Evolutionary conservation across 2,329 filamentous ascomycete genomes (phyloP), one percentile per base, ranked within the genome.

Genomic region (Trichoderma aggressivum): DNA sequence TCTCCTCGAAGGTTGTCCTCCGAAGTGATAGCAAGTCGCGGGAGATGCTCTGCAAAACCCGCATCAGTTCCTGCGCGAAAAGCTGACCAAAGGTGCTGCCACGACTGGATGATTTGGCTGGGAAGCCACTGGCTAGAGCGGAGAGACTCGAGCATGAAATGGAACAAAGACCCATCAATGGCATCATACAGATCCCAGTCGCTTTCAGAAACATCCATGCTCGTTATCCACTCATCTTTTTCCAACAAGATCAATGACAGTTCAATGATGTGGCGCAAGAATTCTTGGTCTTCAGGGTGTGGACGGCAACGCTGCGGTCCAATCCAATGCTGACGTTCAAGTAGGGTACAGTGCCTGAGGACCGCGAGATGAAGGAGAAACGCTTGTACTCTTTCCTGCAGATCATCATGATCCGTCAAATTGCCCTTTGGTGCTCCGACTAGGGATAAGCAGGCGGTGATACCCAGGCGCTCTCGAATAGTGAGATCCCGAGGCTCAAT

Each of bases 311-410:
- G 36, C 3, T 34, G 64, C 1, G 39, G n/a, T 4, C 30, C 53
- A 16, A 66, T 63, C 71, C 66, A 72, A 43, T 26, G 59, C 26
- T 72, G 71, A 21, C 71, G 71, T 21, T 72, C 71, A 43, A 72
- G 66, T 10, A 72, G 56, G 5, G 71, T 72, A 7, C 71, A 65
- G 30, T 70, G 36, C 21, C 24, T 65, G n/a, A 72, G 58, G 5
- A 72, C 61, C 5, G 71, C 71, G 18, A 72, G 67, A 43, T 72
- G 71, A 7, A 72, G 60, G 1, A 72, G 21, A 26, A 69, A 72
- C 65, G 71, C 71, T 14, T 65, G 67, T 10, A 70, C 34, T 24
- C 12, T 24, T 26, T 70, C 60, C 16, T 60, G 28, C 2, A 66
- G 18, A 12, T 14, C 2, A 21, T 47, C 39, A 10, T 24, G 21